A percentile compares a stretch with the other conserved stretches of the same genome.
Conservation (phyloP, 225 moss, liverwort and hornwort genomes). For the Climacium dendroides region DNA sequence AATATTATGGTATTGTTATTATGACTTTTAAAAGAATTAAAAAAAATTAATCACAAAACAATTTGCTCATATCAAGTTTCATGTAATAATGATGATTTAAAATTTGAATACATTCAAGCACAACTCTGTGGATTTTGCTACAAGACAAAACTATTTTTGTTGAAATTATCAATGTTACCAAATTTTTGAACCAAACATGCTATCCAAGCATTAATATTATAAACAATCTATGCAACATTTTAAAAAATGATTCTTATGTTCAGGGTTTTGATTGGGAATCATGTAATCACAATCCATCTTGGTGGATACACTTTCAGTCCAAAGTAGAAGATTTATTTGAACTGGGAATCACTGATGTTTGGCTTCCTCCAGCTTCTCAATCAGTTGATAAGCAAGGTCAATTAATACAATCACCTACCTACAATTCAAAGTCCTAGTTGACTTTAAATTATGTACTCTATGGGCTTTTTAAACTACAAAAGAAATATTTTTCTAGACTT, state of each 20-base stretch:
- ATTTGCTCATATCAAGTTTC: no score
- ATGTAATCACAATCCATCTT: slow-evolving; percentile 15
- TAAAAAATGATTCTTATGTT: neutral
- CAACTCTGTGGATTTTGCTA: neutral
- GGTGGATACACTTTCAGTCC: slow-evolving; percentile 50
- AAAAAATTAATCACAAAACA: neutral
- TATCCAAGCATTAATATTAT: neutral
- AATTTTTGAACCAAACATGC: neutral
- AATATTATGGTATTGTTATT: neutral
- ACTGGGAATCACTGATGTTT: slow-evolving; percentile 59
- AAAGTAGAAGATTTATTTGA: slow-evolving; percentile 48
- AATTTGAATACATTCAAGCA: neutral
- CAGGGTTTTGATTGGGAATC: slow-evolving; percentile 86
- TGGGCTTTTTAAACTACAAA: neutral
- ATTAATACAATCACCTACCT: neutral
- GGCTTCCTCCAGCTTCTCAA: slow-evolving; percentile 79
- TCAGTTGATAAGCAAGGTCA: slow-evolving; percentile 74
- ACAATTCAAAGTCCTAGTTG: neutral
- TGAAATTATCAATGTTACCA: neutral
- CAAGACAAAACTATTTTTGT: neutral
- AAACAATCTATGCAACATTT: neutral
- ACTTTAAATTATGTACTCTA: neutral
- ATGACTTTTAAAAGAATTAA: neutral
- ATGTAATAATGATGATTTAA: neutral
- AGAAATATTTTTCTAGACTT: neutral